Base-by-base conservation (phyloP, 2,329 filamentous ascomycete genomes). In the Cordyceps militaris region DNA sequence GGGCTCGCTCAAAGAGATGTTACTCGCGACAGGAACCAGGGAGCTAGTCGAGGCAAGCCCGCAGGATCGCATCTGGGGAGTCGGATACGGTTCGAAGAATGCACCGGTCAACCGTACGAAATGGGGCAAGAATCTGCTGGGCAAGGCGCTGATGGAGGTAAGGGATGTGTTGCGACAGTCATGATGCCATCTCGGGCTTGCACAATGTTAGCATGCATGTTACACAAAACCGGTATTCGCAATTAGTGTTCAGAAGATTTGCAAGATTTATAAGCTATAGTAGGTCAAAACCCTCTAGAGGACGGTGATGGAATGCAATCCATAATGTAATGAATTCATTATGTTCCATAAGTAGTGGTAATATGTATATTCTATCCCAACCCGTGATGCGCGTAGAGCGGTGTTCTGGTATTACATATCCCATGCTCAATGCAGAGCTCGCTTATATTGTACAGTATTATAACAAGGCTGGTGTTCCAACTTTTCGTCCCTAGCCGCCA, bases 51-150 rank as follows among this genome's bases (percentile, higher is more conserved):
- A 86, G 71, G 83, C 83, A 32, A 78, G 78, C 59, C 81, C 84
- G 11, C 74, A 68, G 59, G 85, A 89, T 71, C 66, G 74, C 5
- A 79, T 88, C 56, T 89, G 85, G 86, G 86, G 85, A 1, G 73
- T 89, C 47, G 86, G 86, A 6, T 87, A 82, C 63, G 71, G 65
- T 2, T 79, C 76, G 8, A 71, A 70, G 19, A 71, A 77, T 64
- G 84, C 84, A 3, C 74, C 71, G 57, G 61, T 26, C 1, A 75
- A 76, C 51, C 74, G 77, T 49, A 66, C 70, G 19, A 62, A 68
- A 3, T 89, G 85, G 86, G 86, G 86, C 0, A 58, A 79, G 70
- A 89, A 89, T 69, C 65, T 87, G 58, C 67, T 89, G 48, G 86
- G 85, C 0, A 80, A 80, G 70, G 83, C 79, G 24, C 67, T 88